These are phyloP conservation scores for Tetrahymena borealis DNA, from an alignment of 73 alveolate species.

Conservation along the genomic window DNA sequence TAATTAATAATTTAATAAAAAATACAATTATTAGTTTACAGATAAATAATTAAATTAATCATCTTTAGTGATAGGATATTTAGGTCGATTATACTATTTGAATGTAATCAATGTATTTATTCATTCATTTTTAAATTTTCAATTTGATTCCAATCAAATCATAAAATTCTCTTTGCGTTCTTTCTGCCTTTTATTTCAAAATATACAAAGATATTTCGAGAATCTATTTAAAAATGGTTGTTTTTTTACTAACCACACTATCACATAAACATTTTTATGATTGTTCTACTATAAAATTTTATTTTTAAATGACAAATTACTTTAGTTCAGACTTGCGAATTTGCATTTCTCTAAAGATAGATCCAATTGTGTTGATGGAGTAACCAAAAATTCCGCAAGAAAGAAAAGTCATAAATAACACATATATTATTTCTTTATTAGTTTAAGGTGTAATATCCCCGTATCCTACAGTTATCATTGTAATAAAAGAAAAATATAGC, in stretches of 20 bases:
- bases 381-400: constrained; percentile 23
- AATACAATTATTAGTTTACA: not conserved
- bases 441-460: constrained; percentile 19
- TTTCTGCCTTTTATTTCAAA: too few species aligned
- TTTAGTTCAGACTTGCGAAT: not conserved
- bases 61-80: too few species aligned
- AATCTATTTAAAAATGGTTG: not conserved
- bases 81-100: too few species aligned
- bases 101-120: too few species aligned
- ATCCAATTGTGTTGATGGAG: constrained; percentile 13
- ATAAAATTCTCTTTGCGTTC: too few species aligned
- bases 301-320: not conserved
- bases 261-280: too few species aligned
- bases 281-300: too few species aligned
- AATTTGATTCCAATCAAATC: too few species aligned
- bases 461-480: constrained; percentile 27
- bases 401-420: constrained; percentile 9
- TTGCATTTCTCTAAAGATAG: constrained; percentile 7
- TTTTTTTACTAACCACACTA: not conserved
- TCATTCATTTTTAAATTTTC: too few species aligned
- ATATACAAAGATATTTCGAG: too few species aligned
- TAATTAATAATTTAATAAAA: not conserved
- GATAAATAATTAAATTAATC: too few species aligned
- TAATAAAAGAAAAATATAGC: constrained; percentile 5
- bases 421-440: constrained; percentile 1